A percentile compares a stretch with the other conserved stretches of the same genome.
Evolutionary conservation across 768 basidiomycete species (phyloP).

Genomic region (Solioccasus polychromus): DNA sequence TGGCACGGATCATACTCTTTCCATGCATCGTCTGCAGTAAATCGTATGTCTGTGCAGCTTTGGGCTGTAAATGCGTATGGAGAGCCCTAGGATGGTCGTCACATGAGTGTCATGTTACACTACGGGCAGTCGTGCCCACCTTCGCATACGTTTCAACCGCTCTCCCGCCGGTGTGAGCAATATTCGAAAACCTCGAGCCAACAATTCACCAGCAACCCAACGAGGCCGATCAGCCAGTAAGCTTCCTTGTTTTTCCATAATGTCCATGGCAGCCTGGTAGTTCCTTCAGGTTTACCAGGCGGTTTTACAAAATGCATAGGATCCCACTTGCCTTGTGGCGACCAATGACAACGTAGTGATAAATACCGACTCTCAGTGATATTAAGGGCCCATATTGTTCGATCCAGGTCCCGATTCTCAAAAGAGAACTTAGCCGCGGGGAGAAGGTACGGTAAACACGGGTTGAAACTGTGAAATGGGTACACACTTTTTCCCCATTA

Average conservation of each 20-base stretch:
- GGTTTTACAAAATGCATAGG: neutral
- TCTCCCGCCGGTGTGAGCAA: slow-evolving; percentile 48
- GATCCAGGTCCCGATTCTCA: slow-evolving; percentile 47
- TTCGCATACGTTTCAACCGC: slow-evolving; percentile 51
- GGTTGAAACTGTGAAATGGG: neutral
- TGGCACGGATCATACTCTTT: slow-evolving; percentile 7
- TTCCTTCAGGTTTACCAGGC: neutral
- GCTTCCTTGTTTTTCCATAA: slow-evolving; percentile 59
- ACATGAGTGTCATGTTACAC: too few species aligned
- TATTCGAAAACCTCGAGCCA: slow-evolving; percentile 52
- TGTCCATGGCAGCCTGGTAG: slow-evolving; percentile 51
- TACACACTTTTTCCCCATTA: slow-evolving; percentile 5
- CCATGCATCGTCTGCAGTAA: slow-evolving; percentile 39
- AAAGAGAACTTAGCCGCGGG: slow-evolving; percentile 10
- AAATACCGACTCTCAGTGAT: slow-evolving; percentile 44
- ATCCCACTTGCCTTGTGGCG: slow-evolving; percentile 12
- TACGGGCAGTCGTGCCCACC: slow-evolving; percentile 29
- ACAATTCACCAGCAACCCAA: slow-evolving; percentile 49
- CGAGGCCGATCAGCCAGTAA: slow-evolving; percentile 45
- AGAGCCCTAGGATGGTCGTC: slow-evolving; percentile 38
- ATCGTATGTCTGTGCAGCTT: slow-evolving; percentile 41
- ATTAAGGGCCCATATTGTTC: slow-evolving; percentile 57
- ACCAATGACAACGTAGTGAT: slow-evolving; percentile 18
- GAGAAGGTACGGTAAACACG: too few species aligned
- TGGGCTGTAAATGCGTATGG: slow-evolving; percentile 52